These are phyloP conservation scores for Cyberlindnera samutprakarnensis DNA, from an alignment of 805 yeast genomes.

Conservation along the genomic window DNA sequence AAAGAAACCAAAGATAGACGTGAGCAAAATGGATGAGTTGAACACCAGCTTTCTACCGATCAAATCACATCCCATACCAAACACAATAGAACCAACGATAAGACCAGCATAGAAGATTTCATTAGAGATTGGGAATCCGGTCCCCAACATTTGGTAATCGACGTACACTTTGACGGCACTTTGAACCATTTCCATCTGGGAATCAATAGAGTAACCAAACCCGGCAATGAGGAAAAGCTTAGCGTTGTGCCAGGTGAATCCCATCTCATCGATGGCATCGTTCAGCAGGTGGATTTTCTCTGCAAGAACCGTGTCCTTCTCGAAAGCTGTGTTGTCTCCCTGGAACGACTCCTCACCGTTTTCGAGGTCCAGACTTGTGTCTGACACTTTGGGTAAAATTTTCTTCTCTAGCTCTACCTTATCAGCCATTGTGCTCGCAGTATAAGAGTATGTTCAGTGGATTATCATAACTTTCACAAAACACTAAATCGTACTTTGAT, in stretches of 20 bases:
- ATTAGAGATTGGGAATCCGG: conserved; percentile 36
- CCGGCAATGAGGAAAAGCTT: conserved; percentile 41
- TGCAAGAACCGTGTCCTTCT: conserved; percentile 24
- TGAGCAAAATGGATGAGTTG: conserved; percentile 36
- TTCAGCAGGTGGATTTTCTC: conserved; percentile 38
- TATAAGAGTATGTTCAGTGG: background rate
- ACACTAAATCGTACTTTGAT: background rate
- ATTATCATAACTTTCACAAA: too few relatives aligned
- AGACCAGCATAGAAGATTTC: conserved; percentile 42
- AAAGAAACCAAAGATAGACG: conserved; percentile 39
- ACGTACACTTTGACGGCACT: conserved; percentile 37
- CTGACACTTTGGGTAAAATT: too few relatives aligned
- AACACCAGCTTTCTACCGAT: conserved; percentile 45
- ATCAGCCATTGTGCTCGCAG: too few relatives aligned
- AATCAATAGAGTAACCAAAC: conserved; percentile 45
- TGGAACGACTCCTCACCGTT: background rate
- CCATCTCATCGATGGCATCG: conserved; percentile 52
- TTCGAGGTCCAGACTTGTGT: background rate
- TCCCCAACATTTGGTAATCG: conserved; percentile 34
- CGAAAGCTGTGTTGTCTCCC: conserved; percentile 11
- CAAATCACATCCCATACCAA: conserved; percentile 45
- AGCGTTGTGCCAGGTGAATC: conserved; percentile 47
- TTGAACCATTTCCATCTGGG: conserved; percentile 41
- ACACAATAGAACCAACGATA: conserved; percentile 38
- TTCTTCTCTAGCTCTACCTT: background rate